Evolutionary conservation across 352 stramenopile genomes (phyloP).

Genomic region (Phytophthora capsici): DNA sequence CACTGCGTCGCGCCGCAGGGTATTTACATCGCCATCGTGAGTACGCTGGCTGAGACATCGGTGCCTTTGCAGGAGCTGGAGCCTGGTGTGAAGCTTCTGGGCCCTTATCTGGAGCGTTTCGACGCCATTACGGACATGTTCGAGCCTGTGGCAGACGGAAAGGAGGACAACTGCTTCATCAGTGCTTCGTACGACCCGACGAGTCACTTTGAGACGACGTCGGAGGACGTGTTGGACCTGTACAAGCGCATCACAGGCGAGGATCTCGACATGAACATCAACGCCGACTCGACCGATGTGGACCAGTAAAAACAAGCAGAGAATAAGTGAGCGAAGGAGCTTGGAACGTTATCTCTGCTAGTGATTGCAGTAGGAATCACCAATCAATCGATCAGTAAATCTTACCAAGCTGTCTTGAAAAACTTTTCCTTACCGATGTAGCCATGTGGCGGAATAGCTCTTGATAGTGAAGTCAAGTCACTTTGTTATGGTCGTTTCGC

Average conservation of each 20-base stretch:
- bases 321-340: constrained; percentile 9
- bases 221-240: constrained; percentile 96
- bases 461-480: constrained; percentile 25
- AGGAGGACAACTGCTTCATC: constrained; percentile 98
- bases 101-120: constrained; percentile 97
- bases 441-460: constrained; percentile 11
- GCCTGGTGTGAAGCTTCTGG: constrained; percentile 95
- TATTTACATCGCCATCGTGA: constrained; percentile 99
- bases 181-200: constrained; percentile 93
- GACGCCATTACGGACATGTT: constrained; percentile 96
- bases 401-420: constrained; percentile 14
- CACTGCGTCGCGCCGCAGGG: constrained; percentile 96
- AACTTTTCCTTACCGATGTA: constrained; percentile 20
- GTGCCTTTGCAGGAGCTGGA: constrained; percentile 96
- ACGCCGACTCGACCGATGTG: constrained; percentile 94
- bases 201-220: constrained; percentile 98
- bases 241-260: constrained; percentile 99
- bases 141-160: constrained; percentile 92
- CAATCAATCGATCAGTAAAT: constrained; percentile 27
- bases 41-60: constrained; percentile 96
- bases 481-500: neutral
- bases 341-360: constrained; percentile 3
- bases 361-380: constrained; percentile 2
- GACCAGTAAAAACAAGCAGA: constrained; percentile 82
- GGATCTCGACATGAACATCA: constrained; percentile 98